Base-by-base conservation (phyloP, 441 rosid species). In the Adansonia madagascariensis region DNA sequence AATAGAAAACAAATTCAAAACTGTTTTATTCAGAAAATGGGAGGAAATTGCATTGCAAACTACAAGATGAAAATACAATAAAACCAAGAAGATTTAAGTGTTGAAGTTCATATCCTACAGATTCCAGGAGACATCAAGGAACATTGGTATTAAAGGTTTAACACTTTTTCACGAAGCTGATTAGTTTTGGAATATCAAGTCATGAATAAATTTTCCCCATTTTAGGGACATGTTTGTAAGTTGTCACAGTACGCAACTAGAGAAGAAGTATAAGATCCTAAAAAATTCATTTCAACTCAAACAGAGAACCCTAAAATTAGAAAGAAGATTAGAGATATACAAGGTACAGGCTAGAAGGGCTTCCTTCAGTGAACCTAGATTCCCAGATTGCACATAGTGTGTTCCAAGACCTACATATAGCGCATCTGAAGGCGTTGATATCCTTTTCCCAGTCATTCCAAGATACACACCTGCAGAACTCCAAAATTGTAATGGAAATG, bases 401-500 rank as follows among this genome's bases (percentile, higher is more conserved):
- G 98, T 90, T 74, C 98, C 98, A 66, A 92, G 88, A 80, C 99
- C 98, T 18, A 82, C 85, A 82, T 83, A 92, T 71, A 95, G 77
- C 4, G 97, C 98, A 80, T 94, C 97, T 47, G 98, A 86, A 71
- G 98, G 97, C 0, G 94, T 88, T 8, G 97, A 92, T 66, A 94
- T 83, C 79, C 97, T 92, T 82, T 82, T 89, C 50, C 99, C 97
- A 79, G 98, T 94, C 90, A 95, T 78, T 63, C 98, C 99, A 85
- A 95, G 93, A 82, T 91, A 95, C 78, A 91, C 84, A 70, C 99
- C 99, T 94, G 91, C 83, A 83, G 52, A 50, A 74, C 17, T 3
- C 63, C 22, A 0, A 62, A 64, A 46, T 49, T 9, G 61, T 59
- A 6, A 59, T 55, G 31, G 44, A 1, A 71, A 52, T 35, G 12